Evolutionary conservation across 768 basidiomycete genomes (phyloP), one percentile per base, ranked within the genome.

Genomic region (Russula olivacea): DNA sequence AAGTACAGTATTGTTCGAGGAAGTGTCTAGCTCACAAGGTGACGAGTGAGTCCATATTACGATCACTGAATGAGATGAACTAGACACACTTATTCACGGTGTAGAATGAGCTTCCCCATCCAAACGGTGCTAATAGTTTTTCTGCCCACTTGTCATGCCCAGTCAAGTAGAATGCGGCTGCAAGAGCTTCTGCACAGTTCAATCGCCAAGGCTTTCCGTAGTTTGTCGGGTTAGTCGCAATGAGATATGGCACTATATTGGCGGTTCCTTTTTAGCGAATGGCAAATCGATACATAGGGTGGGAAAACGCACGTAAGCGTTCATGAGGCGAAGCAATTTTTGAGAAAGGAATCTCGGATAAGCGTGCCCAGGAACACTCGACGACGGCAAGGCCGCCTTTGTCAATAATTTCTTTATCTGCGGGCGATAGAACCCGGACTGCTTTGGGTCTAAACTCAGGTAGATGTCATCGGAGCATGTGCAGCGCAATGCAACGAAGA

Each of bases 191-290:
- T 32, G 91, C 95, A 66, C 96, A 98, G 69, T 96, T 98, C 45
- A 99, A 78, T 54, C 88, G 80, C 93, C 94, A 98, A 0, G 97
- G 97, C 73, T 93, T 94, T 11, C 97, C 97, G 68, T 98, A 99
- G 75, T 99, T 99, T 11, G 93, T 93, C 0, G 96, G 94, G 73
- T 99, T 99, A 0, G 93, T 89, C 0, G 97, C 97, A 49, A 98
- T 74, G 21, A 99, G 83, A 72, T 96, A 98, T 0, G 97, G 97
- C 32, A 99, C 96, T 99, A 66, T 23, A 58, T 32, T 9, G 30
- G 38, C 9, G 21, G 48, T 10, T 36, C 28, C 14, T 21, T 11
- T 21, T 12, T 65, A 51, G 32, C 54, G 14, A 36, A 34, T 41
- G 4, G 7, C 47, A 15, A 7, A 34, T 15, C 49, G n/a, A 23